Conservation (phyloP, 2,329 filamentous ascomycete species). For the Xylariaceae sp. region DNA sequence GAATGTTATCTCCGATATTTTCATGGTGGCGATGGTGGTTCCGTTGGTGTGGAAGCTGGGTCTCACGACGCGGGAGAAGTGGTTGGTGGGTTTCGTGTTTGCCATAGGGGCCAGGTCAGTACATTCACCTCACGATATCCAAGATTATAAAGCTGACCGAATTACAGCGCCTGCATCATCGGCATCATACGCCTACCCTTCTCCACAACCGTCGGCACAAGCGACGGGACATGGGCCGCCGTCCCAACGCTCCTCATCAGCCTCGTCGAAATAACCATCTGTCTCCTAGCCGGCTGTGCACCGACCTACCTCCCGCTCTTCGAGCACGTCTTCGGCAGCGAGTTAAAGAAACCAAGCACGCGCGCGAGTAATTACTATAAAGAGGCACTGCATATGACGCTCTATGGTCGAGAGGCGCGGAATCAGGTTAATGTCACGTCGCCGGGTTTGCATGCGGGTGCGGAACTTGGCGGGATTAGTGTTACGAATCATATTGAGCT, state of each 20-base stretch:
- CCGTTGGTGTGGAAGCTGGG: slow-evolving; percentile 6
- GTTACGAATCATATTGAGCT: slow-evolving; percentile 20
- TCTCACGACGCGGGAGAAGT: slow-evolving; percentile 6
- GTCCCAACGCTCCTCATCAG: slow-evolving; percentile 8
- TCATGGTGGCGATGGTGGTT: slow-evolving; percentile 9
- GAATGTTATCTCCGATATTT: slow-evolving; percentile 5
- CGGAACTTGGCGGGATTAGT: slow-evolving; percentile 8
- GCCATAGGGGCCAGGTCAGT: slow-evolving; percentile 12
- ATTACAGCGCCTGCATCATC: slow-evolving; percentile 8
- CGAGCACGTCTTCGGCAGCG: neutral
- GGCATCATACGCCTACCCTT: slow-evolving; percentile 15
- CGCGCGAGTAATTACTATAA: neutral
- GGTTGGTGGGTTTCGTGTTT: slow-evolving; percentile 4
- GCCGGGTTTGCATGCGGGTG: slow-evolving; percentile 7
- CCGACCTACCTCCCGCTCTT: slow-evolving; percentile 15
- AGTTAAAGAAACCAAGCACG: neutral
- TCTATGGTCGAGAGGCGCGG: slow-evolving; percentile 5
- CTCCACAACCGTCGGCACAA: slow-evolving; percentile 5
- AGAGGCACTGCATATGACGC: slow-evolving; percentile 9
- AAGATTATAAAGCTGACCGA: neutral
- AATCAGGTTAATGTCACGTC: slow-evolving; percentile 14
- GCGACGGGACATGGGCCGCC: slow-evolving; percentile 13
- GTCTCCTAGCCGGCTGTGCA: slow-evolving; percentile 15
- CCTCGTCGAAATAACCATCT: slow-evolving; percentile 9
- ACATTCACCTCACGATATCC: neutral